Evolutionary conservation across 1,139 yeast species (phyloP), one percentile per base, ranked within the genome.

Genomic region (Saccharomyces hybrid): DNA sequence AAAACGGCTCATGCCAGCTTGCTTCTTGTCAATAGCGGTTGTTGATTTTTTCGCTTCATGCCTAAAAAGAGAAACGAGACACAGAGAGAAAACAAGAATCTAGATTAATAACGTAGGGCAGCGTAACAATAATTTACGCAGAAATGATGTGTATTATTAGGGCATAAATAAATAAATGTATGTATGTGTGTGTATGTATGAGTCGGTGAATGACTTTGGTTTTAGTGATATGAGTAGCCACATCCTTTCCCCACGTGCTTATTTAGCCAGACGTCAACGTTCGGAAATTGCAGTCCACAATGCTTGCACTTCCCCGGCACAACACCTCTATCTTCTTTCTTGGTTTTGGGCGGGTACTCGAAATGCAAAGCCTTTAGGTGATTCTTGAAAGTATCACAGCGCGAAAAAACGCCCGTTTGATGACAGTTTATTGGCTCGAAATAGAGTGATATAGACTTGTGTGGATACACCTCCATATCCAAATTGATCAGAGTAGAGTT

Each of bases 331-430:
- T 86, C 86, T 61, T 81, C 83, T 71, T 88, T 88, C 65, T 83
- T 82, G 8, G 96, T 88, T 6, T 95, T 95, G 46, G 78, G 78
- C 2, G 97, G 97, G 70, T 89, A 89, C 62, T 82, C 86, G 69
- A 89, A 89, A 68, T 89, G 97, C 59, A 88, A 78, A 3, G 96
- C 95, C 69, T 87, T 88, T 59, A 89, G 75, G 70, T 89, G 97
- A 70, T 88, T 89, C 68, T 89, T 90, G 73, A 83, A 89, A 5
- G 97, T 90, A 70, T 89, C 97, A 68, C 96, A 87, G 46, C 97
- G 78, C 16, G 89, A 81, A 65, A 89, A 89, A 42, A 86, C 82
- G 7, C 97, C 97, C 3, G 88, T 82, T 57, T 80, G 80, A 69
- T 89, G 97, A 66, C 96, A 88, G 42, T 57, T 59, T 13, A 59